These are phyloP conservation scores for Pleurotus citrinopileatus DNA, from an alignment of 768 basidiomycete genomes.

Conservation along the genomic window DNA sequence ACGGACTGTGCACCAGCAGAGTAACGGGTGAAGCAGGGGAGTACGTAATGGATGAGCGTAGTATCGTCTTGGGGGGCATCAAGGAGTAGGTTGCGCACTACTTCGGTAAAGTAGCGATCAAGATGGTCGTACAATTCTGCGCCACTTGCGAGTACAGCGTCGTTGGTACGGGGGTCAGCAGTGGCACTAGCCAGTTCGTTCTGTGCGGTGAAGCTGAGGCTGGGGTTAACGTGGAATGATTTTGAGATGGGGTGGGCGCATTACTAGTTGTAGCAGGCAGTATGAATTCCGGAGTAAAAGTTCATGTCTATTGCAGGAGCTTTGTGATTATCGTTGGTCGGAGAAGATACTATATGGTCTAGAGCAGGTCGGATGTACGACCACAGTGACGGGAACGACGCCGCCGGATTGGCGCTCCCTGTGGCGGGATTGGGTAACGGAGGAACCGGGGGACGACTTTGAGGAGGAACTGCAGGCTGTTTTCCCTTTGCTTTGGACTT, in stretches of 20 bases:
- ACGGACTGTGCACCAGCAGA: slow-evolving; percentile 64
- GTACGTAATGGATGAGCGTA: slow-evolving; percentile 64
- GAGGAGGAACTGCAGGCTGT: slow-evolving; percentile 15
- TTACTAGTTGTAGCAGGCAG: slow-evolving; percentile 81
- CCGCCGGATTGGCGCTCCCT: slow-evolving; percentile 71
- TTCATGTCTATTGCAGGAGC: slow-evolving; percentile 69
- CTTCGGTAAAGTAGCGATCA: slow-evolving; percentile 66
- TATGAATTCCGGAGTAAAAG: slow-evolving; percentile 77
- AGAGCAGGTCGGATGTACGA: slow-evolving; percentile 72
- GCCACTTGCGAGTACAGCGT: slow-evolving; percentile 40
- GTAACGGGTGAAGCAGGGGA: slow-evolving; percentile 71
- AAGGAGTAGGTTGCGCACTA: slow-evolving; percentile 57
- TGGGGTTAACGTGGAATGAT: slow-evolving; percentile 17
- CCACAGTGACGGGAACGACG: slow-evolving; percentile 72
- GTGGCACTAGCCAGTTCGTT: slow-evolving; percentile 40
- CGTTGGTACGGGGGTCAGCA: slow-evolving; percentile 24
- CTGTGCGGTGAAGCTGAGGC: slow-evolving; percentile 50
- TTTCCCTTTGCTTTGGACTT: slow-evolving; percentile 29
- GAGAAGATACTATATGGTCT: slow-evolving; percentile 73
- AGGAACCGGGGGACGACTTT: slow-evolving; percentile 16
- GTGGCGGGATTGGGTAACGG: slow-evolving; percentile 52
- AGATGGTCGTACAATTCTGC: slow-evolving; percentile 72
- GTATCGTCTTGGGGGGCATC: slow-evolving; percentile 66
- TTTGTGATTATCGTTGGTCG: slow-evolving; percentile 55
- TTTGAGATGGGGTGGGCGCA: slow-evolving; percentile 19